Evolutionary conservation across 495 filamentous ascomycete genomes (phyloP), one percentile per base, ranked within the genome.

Genomic region (Zalerion maritima): DNA sequence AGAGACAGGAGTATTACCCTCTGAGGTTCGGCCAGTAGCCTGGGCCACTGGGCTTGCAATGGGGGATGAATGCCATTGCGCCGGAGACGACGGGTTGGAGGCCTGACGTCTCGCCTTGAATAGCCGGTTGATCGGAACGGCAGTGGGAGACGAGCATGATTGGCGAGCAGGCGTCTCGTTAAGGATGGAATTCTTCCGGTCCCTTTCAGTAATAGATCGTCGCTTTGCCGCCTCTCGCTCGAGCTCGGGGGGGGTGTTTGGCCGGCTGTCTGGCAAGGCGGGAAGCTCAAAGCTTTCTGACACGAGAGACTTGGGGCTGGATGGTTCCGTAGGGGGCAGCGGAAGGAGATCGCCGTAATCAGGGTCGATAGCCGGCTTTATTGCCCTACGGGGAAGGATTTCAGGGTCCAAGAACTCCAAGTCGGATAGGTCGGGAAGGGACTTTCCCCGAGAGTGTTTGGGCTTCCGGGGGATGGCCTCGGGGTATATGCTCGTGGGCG

Each of bases 291-390:
- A 38, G 41, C 27, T 45, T 23, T 25, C 35, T 18, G 27, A 47
- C 34, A n/a, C 62, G 64, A n/a, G 57, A 56, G 15, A 44, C 49
- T n/a, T n/a, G n/a, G n/a, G n/a, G 9, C 42, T 27, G 3, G 17
- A 25, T 36, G 65, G 55, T 31, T 49, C 47, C 35, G 59, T 67
- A 11, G 67, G 67, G 38, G 67, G 67, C 28, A 71, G 41, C 17
- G 63, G 65, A 23, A 71, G 54, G 9, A 69, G 46, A 35, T 71
- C 67, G 33, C 64, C 62, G 37, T 60, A 64, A 28, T 57, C 57
- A 13, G 67, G 67, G 45, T 71, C 67, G 36, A 71, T 69, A 24
- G 65, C 64, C 27, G 64, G 63, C 41, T 62, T 59, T 35, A 71
- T 59, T 32, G 52, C 48, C 21, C 65, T 33, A 12, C 41, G 52